Conservation (phyloP, 2,329 filamentous ascomycete species). For the Sclerotiophoma versabilis region DNA sequence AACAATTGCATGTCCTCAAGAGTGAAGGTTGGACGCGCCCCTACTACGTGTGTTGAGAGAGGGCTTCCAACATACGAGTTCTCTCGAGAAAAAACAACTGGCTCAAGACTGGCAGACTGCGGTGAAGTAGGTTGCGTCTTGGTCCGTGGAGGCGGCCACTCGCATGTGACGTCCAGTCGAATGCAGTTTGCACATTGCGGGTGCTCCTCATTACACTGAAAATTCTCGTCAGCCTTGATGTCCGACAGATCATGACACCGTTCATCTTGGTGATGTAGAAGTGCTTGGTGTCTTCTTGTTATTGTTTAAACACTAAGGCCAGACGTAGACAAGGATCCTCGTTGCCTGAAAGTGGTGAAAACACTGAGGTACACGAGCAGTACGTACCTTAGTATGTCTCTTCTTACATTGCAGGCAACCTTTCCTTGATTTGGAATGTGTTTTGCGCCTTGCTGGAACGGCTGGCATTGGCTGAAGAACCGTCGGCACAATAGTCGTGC, state of each 20-base stretch:
- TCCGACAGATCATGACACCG: too few relatives aligned
- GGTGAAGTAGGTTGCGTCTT: background rate
- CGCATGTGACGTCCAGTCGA: slow-evolving; percentile 38
- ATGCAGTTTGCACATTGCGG: slow-evolving; percentile 42
- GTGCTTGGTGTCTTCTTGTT: background rate
- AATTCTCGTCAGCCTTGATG: background rate
- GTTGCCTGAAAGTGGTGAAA: background rate
- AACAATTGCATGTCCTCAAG: slow-evolving; percentile 35
- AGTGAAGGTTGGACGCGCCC: background rate
- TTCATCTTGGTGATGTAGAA: too few relatives aligned
- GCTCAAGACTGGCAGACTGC: background rate
- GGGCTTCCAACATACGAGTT: slow-evolving; percentile 22
- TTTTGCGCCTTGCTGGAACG: slow-evolving; percentile 33
- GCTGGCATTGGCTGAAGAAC: slow-evolving; percentile 9
- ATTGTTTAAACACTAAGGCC: background rate
- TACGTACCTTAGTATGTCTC: slow-evolving; percentile 41
- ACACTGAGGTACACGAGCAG: background rate
- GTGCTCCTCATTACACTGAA: slow-evolving; percentile 41
- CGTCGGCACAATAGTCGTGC: background rate
- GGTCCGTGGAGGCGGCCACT: slow-evolving; percentile 28
- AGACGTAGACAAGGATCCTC: background rate
- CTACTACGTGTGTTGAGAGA: slow-evolving; percentile 19
- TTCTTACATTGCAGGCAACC: slow-evolving; percentile 45
- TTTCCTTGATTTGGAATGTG: slow-evolving; percentile 43
- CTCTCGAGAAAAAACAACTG: background rate